These are phyloP conservation scores for Botryotinia convoluta DNA, from an alignment of 2,329 filamentous ascomycete species.

Conservation along the genomic window DNA sequence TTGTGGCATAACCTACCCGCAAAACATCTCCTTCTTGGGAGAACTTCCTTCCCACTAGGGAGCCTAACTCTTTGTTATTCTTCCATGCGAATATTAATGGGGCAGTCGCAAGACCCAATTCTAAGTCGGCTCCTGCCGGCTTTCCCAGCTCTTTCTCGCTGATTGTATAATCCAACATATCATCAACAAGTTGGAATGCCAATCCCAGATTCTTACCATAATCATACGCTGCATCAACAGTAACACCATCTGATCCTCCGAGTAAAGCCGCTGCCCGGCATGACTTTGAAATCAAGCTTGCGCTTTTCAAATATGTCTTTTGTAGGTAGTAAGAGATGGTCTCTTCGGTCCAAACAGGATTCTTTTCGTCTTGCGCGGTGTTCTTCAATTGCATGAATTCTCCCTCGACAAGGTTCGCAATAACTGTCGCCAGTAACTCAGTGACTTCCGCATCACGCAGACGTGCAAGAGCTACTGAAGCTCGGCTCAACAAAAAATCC, in stretches of 20 bases:
- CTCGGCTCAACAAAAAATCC: slow-evolving; percentile 91
- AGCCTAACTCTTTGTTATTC: slow-evolving; percentile 77
- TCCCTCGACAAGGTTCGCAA: slow-evolving; percentile 95
- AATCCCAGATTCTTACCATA: slow-evolving; percentile 93
- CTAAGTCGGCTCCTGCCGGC: slow-evolving; percentile 88
- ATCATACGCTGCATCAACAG: slow-evolving; percentile 85
- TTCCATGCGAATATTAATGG: slow-evolving; percentile 96
- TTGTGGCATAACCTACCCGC: slow-evolving; percentile 58
- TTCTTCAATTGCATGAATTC: slow-evolving; percentile 99
- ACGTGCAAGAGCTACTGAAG: slow-evolving; percentile 88
- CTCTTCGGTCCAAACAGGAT: slow-evolving; percentile 83
- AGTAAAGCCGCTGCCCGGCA: slow-evolving; percentile 87
- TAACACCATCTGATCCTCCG: slow-evolving; percentile 70
- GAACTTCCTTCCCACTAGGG: slow-evolving; percentile 90
- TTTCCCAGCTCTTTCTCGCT: slow-evolving; percentile 85
- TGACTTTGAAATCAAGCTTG: slow-evolving; percentile 92
- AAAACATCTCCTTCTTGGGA: slow-evolving; percentile 77
- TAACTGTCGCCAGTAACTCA: slow-evolving; percentile 91
- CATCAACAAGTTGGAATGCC: slow-evolving; percentile 96
- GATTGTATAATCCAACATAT: slow-evolving; percentile 95
- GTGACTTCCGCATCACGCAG: slow-evolving; percentile 91
- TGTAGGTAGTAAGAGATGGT: slow-evolving; percentile 91
- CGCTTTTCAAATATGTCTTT: slow-evolving; percentile 97
- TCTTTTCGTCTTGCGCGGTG: slow-evolving; percentile 81
- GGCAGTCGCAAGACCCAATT: slow-evolving; percentile 89